Evolutionary conservation across 495 filamentous ascomycete genomes (phyloP).

Genomic region (Astrothelium macrocarpum): DNA sequence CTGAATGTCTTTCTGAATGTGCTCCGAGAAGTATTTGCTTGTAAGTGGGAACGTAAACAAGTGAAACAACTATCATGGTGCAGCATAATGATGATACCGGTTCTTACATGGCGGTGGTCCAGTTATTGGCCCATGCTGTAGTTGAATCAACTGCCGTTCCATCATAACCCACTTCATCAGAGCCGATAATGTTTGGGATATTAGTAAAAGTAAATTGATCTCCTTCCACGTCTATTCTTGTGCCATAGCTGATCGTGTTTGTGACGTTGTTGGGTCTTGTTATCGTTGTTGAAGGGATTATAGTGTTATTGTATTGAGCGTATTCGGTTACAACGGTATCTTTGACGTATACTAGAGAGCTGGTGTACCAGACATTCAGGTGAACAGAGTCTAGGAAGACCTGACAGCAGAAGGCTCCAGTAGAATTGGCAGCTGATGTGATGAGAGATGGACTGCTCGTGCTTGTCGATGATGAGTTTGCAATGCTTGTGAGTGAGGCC

Average conservation of each 20-base stretch:
- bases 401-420: neutral
- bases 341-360: neutral
- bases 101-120: neutral
- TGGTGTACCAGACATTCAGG: neutral
- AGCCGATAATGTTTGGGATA: neutral
- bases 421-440: neutral
- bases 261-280: neutral
- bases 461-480: neutral
- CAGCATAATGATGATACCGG: neutral
- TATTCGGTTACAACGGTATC: neutral
- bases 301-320: conserved; percentile 3
- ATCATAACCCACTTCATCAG: neutral
- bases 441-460: neutral
- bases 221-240: neutral
- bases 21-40: neutral
- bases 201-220: neutral
- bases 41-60: neutral
- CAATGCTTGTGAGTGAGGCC: neutral
- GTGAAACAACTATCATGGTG: neutral
- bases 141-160: neutral
- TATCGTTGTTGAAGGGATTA: neutral
- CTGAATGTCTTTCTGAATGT: neutral
- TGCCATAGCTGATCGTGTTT: neutral
- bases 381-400: neutral
- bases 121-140: neutral